Percentiles rank a stretch among this genome's conserved stretches.
phyloP scores from a whole-genome alignment of 257 asterid species.

The Avicennia marina region DNA sequence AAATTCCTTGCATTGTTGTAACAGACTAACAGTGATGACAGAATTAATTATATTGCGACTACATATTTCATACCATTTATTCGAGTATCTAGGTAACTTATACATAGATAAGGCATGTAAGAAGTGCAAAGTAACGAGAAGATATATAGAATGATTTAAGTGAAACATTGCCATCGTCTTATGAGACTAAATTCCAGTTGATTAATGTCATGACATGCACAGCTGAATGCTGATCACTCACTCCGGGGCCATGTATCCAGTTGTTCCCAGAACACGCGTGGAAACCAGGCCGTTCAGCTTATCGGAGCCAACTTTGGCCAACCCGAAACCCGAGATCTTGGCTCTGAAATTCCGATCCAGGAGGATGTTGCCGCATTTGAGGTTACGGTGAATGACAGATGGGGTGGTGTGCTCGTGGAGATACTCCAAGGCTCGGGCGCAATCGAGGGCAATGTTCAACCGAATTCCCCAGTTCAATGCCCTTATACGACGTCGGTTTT shows the following conservation, averaged over 20 bases:
- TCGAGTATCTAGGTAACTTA: too few relatives aligned
- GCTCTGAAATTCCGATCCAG: slow-evolving; percentile 58
- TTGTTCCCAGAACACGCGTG: slow-evolving; percentile 78
- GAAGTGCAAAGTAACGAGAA: too few relatives aligned
- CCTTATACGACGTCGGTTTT: neutral
- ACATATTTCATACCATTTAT: too few relatives aligned
- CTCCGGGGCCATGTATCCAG: slow-evolving; percentile 90
- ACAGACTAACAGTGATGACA: too few relatives aligned
- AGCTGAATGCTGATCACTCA: slow-evolving; percentile 26
- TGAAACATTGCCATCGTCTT: too few relatives aligned
- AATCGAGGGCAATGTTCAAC: slow-evolving; percentile 58
- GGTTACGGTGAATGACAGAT: slow-evolving; percentile 68
- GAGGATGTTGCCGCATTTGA: slow-evolving; percentile 65
- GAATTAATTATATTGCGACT: too few relatives aligned
- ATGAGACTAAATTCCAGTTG: too few relatives aligned
- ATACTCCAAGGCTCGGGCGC: slow-evolving; percentile 69
- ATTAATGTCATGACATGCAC: too few relatives aligned
- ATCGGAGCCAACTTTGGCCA: slow-evolving; percentile 72
- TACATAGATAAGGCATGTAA: too few relatives aligned
- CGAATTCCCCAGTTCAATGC: slow-evolving; percentile 57
- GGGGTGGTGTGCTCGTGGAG: slow-evolving; percentile 70
- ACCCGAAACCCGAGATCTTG: slow-evolving; percentile 67
- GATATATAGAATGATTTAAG: too few relatives aligned
- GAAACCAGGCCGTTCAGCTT: slow-evolving; percentile 68
- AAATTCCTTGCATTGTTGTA: too few relatives aligned